A percentile compares a stretch with the other conserved stretches of the same genome.
Evolutionary conservation across 306 rosid species (phyloP).

Genomic region (Quercus cerris): DNA sequence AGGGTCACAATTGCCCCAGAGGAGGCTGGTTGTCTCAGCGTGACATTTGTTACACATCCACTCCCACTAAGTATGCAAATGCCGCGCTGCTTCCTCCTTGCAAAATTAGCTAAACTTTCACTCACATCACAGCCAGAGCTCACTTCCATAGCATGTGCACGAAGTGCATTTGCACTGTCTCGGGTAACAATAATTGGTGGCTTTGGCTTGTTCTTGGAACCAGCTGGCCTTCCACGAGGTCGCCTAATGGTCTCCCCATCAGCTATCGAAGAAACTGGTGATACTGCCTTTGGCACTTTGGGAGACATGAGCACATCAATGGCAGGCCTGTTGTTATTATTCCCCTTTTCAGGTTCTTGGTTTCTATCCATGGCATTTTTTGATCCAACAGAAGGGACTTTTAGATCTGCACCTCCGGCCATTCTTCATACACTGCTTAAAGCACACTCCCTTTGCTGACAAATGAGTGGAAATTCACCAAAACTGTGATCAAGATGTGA

Average conservation of each 20-base stretch:
- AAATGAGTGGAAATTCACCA: slow-evolving; percentile 7
- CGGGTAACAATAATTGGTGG: slow-evolving; percentile 71
- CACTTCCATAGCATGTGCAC: slow-evolving; percentile 82
- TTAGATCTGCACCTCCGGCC: slow-evolving; percentile 34
- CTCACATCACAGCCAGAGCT: slow-evolving; percentile 77
- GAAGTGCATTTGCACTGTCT: slow-evolving; percentile 69
- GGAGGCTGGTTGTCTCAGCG: slow-evolving; percentile 65
- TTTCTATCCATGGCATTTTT: slow-evolving; percentile 41
- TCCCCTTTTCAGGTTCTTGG: slow-evolving; percentile 54
- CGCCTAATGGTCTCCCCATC: slow-evolving; percentile 55
- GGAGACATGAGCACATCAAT: slow-evolving; percentile 43
- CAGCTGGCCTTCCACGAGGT: slow-evolving; percentile 65
- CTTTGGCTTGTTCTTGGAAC: slow-evolving; percentile 75
- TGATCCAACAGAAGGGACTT: slow-evolving; percentile 10
- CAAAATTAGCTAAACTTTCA: slow-evolving; percentile 68
- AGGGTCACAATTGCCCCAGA: slow-evolving; percentile 73
- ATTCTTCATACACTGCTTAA: slow-evolving; percentile 10
- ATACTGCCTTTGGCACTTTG: slow-evolving; percentile 47
- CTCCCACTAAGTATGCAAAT: slow-evolving; percentile 73
- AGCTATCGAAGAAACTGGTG: slow-evolving; percentile 51
- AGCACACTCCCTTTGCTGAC: slow-evolving; percentile 2
- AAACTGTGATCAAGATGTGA: slow-evolving; percentile 15
- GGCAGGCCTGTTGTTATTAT: slow-evolving; percentile 38
- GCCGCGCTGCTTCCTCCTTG: slow-evolving; percentile 81
- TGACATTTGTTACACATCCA: slow-evolving; percentile 78